A percentile compares a stretch with the other conserved stretches of the same genome.
Evolutionary conservation across 345 rosid genomes (phyloP).

Genomic region (Populus deltoides): DNA sequence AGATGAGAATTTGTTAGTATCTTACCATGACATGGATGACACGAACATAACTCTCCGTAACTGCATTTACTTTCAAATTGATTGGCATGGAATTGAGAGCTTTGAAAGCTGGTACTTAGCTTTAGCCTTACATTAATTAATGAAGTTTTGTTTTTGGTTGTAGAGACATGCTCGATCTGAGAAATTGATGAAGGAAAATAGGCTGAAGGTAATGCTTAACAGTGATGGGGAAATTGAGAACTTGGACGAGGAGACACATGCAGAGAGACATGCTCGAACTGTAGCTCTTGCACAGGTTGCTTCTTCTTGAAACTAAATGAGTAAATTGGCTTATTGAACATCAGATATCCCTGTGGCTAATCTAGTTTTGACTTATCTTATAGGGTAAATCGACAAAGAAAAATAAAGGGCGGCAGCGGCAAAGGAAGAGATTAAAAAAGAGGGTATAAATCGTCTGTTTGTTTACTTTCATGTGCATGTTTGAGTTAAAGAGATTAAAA

Average conservation of each 20-base stretch:
- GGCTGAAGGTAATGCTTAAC: conserved; percentile 57
- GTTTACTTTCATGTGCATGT: background rate
- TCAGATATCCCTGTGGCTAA: background rate
- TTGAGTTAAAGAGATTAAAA: conserved; percentile 24
- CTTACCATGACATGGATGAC: background rate
- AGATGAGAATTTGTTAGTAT: too few relatives aligned
- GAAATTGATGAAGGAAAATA: conserved; percentile 60
- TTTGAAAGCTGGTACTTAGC: background rate
- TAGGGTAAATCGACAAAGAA: conserved; percentile 35
- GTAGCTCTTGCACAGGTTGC: conserved; percentile 46
- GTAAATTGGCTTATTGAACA: background rate
- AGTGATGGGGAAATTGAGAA: conserved; percentile 65
- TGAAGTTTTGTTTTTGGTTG: conserved; percentile 1
- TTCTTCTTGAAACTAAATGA: conserved; percentile 1
- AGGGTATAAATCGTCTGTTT: conserved; percentile 25
- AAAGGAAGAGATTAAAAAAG: conserved; percentile 32
- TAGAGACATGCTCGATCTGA: conserved; percentile 68
- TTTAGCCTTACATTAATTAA: background rate
- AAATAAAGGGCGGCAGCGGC: conserved; percentile 37
- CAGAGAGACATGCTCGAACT: conserved; percentile 51
- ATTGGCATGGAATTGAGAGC: background rate
- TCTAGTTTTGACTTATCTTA: conserved; percentile 4
- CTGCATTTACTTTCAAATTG: background rate
- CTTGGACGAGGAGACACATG: conserved; percentile 63
- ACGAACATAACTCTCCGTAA: background rate